phyloP scores from a whole-genome alignment of 441 rosid genomes.

The Adansonia gregorii region DNA sequence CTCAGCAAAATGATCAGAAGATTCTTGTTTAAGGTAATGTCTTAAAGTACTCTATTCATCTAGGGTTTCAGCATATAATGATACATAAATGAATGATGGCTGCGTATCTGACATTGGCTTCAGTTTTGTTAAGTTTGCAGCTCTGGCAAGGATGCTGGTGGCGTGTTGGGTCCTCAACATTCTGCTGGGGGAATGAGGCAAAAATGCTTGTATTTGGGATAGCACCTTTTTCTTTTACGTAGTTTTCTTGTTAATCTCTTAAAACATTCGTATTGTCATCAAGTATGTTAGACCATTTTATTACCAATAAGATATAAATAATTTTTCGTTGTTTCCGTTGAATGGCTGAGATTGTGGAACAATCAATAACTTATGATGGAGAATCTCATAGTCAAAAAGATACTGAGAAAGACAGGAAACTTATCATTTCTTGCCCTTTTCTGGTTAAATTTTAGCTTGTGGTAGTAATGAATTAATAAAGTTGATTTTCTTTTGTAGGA shows the following conservation, averaged over 20 bases:
- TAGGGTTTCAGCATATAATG: not conserved
- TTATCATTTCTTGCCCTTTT: not conserved
- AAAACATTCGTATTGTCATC: not conserved
- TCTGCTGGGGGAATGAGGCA: not conserved
- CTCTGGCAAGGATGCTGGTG: not conserved
- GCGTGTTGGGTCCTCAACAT: not conserved
- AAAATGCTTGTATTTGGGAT: not conserved
- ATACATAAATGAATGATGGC: not conserved
- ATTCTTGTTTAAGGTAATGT: not conserved
- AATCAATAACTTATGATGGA: not conserved
- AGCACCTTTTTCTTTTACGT: not conserved
- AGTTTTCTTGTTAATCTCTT: not conserved
- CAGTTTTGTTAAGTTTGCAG: not conserved
- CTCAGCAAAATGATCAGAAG: not conserved
- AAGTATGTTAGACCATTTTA: not conserved
- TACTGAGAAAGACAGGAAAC: not conserved
- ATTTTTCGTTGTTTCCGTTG: not conserved
- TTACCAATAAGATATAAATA: not conserved
- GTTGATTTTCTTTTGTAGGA: not conserved
- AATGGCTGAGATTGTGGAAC: slow-evolving; percentile 14
- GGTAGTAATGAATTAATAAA: not conserved
- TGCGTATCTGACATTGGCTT: not conserved
- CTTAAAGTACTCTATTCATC: not conserved
- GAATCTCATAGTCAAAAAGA: not conserved
- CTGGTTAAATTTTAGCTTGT: not conserved